Conservation (phyloP, 2,329 filamentous ascomycete genomes). For the Xylaria sp. region DNA sequence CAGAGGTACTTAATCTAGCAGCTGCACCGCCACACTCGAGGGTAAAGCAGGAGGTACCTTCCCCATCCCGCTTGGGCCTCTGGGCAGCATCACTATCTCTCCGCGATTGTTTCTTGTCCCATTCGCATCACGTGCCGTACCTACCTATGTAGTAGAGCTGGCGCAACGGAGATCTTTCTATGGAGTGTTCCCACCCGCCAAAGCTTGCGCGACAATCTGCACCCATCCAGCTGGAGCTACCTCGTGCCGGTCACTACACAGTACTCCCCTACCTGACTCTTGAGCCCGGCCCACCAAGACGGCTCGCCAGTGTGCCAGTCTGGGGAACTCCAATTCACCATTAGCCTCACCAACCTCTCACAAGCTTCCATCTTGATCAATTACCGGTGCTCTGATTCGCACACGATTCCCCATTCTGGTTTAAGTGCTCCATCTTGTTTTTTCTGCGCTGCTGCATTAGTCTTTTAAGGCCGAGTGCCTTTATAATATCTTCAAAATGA, state of each 20-base stretch:
- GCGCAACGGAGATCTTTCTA: conserved; percentile 24
- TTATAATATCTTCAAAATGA: conserved; percentile 56
- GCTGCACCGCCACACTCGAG: conserved; percentile 11
- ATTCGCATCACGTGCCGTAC: conserved; percentile 28
- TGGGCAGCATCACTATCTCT: not conserved
- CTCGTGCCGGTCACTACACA: not conserved
- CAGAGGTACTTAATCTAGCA: not conserved
- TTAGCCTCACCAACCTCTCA: conserved; percentile 48
- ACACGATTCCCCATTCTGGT: conserved; percentile 39
- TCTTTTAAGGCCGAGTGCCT: conserved; percentile 33
- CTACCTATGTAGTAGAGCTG: conserved; percentile 1
- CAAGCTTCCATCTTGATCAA: conserved; percentile 44
- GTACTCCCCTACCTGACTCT: not conserved
- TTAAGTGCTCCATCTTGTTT: conserved; percentile 25
- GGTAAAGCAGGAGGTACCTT: not conserved
- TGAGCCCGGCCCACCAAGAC: conserved; percentile 38
- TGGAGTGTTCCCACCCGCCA: conserved; percentile 16
- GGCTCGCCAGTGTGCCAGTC: conserved; percentile 41
- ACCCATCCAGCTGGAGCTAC: conserved; percentile 15
- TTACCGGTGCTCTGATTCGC: conserved; percentile 42
- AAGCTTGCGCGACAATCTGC: conserved; percentile 27
- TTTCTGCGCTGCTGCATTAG: conserved; percentile 29
- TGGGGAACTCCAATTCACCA: conserved; percentile 43
- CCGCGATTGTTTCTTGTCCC: not conserved
- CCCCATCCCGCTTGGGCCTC: conserved; percentile 12